Base-by-base conservation (phyloP, 768 basidiomycete genomes). In the Mycena kentingensis region DNA sequence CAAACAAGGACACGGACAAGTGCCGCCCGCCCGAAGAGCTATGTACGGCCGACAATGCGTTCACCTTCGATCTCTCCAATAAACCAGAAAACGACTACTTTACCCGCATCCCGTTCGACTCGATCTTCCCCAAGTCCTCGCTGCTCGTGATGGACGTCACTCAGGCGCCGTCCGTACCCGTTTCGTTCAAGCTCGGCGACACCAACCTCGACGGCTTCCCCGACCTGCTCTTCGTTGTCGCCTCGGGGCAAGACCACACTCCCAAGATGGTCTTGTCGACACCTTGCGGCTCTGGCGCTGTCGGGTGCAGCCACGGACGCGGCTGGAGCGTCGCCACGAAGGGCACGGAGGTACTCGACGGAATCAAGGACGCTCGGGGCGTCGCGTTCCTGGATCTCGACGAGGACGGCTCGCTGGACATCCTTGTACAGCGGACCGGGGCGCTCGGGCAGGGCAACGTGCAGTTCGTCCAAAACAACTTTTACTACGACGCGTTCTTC, bases 401-500 rank as follows among this genome's bases (percentile, higher is more conserved):
- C 61, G 97, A 98, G 68, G 95, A 99, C 69, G 94, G 36, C 46
- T 27, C 32, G 43, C 38, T 98, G 28, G 97, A 99, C 69, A 82
- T 99, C n/a, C 77, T 97, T 68, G 78, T 98, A 0, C 94, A 96
- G 64, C 74, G 97, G 35, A 83, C 85, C 0, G 93, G 93, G 2
- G 71, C 73, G 4, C 82, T 84, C 46, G 80, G 80, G 2, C 62
- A 68, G 37, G 87, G 87, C 13, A 82, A 78, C 34, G 71, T 91
- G 16, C 63, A 83, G 4, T 96, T 99, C 64, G 75, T 99, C 42
- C 93, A 96, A 71, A 99, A 99, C 65, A 98, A 98, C 68, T 91
- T 95, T 63, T 98, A 96, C 63, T 94, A 94, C 65, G 97, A 99
- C 59, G 96, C 97, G 0, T 99, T 99, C 76, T 99, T 98, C 81